Evolutionary conservation across 495 filamentous ascomycete genomes (phyloP), one percentile per base, ranked within the genome.

Genomic region (Neurospora africana): DNA sequence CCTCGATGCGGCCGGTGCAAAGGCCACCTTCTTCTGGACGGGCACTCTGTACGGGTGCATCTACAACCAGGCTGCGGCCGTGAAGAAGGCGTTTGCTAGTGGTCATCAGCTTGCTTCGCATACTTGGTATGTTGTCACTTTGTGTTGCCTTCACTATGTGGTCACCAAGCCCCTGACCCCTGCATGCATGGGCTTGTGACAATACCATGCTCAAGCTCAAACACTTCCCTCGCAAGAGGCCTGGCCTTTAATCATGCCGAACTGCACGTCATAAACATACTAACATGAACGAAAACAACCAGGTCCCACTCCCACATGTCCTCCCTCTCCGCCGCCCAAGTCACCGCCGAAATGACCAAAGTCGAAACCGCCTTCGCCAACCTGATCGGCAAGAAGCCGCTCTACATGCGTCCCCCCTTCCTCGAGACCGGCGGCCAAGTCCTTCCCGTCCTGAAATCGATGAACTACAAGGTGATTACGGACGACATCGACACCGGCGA

Each of bases 1-100:
- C 43, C 86, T 94, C 37, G 86, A 87, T 68, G 79, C 78, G 47
- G 91, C 88, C 75, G 81, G 84, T 33, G 88, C 87, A 10, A 91
- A 90, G 70, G 86, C 79, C 38, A 87, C 86, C 44, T 87, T 87
- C 76, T 87, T 87, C 78, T 81, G 79, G 53, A 87, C 85, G 4
- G 86, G 86, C n/a, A 87, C 86, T 13, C 80, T 87, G 27, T 87
- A 87, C 70, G 83, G 85, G 9, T 87, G 86, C 78, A 87, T 87
- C 76, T 87, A 87, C 78, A 82, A 84, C 68, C 80, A 85, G 71
- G 76, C 75, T 8, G 76, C 77, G 13, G 84, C 84, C 10, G 81
- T 87, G 58, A 84, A 86, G 76, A 85, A 83, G 72, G 81, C 86
- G 1, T 86, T 76, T 74, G 80, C 80, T 3, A 79, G 80, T 4